Percentiles rank a stretch among this genome's conserved stretches.
Evolutionary conservation across 345 rosid species (phyloP).

Genomic region (Hypericum androsaemum): DNA sequence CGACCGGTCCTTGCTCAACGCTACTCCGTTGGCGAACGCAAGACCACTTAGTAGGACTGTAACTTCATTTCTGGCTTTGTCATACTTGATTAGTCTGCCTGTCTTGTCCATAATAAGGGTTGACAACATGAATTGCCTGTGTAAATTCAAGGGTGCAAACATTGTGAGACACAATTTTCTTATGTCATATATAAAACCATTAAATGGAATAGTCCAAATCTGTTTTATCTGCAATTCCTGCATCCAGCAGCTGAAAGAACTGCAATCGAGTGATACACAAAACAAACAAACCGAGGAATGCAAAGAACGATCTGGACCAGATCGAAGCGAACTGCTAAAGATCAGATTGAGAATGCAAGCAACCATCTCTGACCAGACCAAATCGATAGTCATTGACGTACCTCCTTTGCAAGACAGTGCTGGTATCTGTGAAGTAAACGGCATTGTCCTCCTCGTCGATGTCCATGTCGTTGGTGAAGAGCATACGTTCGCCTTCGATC

Average conservation of each 20-base stretch:
- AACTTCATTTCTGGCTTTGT: conserved; percentile 9
- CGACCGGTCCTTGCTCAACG: conserved; percentile 16
- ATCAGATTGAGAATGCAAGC: too few relatives aligned
- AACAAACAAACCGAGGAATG: not conserved
- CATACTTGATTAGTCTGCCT: conserved; percentile 20
- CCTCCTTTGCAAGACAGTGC: conserved; percentile 18
- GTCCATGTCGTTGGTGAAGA: conserved; percentile 20
- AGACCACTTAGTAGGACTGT: conserved; percentile 10
- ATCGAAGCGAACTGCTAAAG: too few relatives aligned
- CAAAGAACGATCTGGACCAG: too few relatives aligned
- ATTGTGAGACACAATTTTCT: not conserved
- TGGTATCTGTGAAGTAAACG: conserved; percentile 21
- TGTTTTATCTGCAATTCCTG: too few relatives aligned
- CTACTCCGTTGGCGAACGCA: conserved; percentile 21
- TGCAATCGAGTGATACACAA: too few relatives aligned
- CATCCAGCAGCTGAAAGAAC: too few relatives aligned
- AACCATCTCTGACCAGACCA: too few relatives aligned
- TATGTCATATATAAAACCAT: too few relatives aligned
- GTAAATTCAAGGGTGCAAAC: not conserved
- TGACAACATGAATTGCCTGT: conserved; percentile 16
- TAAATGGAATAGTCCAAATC: too few relatives aligned
- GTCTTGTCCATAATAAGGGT: conserved; percentile 9
- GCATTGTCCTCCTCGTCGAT: conserved; percentile 13
- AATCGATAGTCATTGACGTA: not conserved
- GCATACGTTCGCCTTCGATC: conserved; percentile 16